phyloP scores from a whole-genome alignment of 2,329 filamentous ascomycete genomes.

The Tolypocladium ovalisporum region DNA sequence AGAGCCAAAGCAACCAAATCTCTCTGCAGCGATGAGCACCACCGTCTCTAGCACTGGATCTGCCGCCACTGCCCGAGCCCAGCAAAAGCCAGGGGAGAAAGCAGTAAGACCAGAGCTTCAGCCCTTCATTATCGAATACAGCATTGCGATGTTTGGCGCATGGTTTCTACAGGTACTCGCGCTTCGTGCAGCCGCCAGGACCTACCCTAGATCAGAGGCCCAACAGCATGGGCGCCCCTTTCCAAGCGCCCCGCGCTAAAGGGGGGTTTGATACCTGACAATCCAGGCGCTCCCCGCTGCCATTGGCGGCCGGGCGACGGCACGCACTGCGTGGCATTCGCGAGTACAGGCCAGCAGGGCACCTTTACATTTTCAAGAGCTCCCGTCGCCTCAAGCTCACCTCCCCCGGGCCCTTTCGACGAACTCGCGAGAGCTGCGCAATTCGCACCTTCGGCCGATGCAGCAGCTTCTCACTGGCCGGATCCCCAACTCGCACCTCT shows the following conservation, averaged over 20 bases:
- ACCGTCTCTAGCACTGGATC: too few species aligned
- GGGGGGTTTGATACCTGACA: slow-evolving; percentile 6
- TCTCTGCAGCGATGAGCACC: too few species aligned
- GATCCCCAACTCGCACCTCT: not conserved
- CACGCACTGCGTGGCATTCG: not conserved
- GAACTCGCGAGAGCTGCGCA: not conserved
- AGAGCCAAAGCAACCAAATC: too few species aligned
- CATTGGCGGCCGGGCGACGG: not conserved
- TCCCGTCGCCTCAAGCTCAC: not conserved
- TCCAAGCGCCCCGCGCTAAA: not conserved
- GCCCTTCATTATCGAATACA: too few species aligned
- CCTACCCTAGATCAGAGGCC: not conserved
- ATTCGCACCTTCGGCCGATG: not conserved
- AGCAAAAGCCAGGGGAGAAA: too few species aligned
- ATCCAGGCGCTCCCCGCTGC: slow-evolving; percentile 3
- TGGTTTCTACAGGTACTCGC: too few species aligned
- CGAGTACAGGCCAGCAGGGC: not conserved
- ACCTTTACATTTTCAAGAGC: not conserved
- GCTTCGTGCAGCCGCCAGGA: too few species aligned
- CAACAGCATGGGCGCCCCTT: not conserved
- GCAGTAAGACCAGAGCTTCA: too few species aligned
- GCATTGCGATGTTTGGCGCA: too few species aligned
- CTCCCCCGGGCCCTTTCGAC: not conserved
- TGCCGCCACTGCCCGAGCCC: too few species aligned
- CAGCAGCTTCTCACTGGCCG: not conserved